Conservation (phyloP, 129 eudicot genomes). For the Saussurea involucrata region DNA sequence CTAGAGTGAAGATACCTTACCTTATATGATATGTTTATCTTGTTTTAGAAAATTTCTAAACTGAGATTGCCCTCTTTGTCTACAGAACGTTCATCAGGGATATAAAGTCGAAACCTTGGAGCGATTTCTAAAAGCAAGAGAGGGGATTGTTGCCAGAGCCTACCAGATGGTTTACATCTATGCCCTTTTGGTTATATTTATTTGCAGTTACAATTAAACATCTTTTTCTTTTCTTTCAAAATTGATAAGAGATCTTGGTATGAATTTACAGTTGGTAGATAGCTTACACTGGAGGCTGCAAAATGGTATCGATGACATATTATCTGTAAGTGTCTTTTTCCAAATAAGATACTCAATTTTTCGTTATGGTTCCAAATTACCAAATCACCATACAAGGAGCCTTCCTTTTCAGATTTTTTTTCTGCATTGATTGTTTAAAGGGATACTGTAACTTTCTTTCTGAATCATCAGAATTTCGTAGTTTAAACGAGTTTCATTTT, state of each 20-base stretch:
- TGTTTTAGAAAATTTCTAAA: neutral
- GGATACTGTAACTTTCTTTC: neutral
- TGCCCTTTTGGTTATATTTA: neutral
- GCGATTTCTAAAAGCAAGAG: conserved; percentile 49
- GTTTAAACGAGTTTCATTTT: neutral
- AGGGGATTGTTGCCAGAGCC: conserved; percentile 37
- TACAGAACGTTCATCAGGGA: conserved; percentile 61
- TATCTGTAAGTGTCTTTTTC: conserved; percentile 47
- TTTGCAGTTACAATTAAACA: neutral
- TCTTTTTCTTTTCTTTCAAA: neutral
- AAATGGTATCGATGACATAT: conserved; percentile 62
- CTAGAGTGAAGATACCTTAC: neutral
- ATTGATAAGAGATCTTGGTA: conserved; percentile 8
- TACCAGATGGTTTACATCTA: conserved; percentile 50
- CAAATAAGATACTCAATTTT: neutral
- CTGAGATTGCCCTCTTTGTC: neutral
- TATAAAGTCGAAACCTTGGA: conserved; percentile 44
- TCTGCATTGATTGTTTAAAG: neutral
- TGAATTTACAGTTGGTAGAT: conserved; percentile 60
- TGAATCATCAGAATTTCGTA: neutral
- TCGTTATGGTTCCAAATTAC: neutral
- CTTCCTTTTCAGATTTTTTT: neutral
- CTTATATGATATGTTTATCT: neutral
- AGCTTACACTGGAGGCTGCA: conserved; percentile 65
- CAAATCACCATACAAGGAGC: neutral